Base-by-base conservation (phyloP, 1,284 basidiomycete species). In the Violaceomyces palustris region DNA sequence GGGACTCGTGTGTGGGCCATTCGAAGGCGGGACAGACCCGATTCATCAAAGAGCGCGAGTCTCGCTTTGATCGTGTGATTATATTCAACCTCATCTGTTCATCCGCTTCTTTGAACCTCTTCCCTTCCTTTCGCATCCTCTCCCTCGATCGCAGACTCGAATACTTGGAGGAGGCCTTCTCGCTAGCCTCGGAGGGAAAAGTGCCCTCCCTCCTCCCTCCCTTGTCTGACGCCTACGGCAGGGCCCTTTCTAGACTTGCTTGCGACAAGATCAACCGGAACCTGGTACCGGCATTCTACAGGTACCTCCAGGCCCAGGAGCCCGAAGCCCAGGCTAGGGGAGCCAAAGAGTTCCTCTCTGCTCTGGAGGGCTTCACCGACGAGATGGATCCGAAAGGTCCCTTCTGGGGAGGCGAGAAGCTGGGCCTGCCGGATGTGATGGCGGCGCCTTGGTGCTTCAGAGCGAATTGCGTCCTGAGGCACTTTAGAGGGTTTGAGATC, bases 361-460 rank as follows among this genome's bases (percentile, higher is more conserved):
- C 81, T 2, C 70, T 88, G 5, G 78, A 80, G 30, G 72, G 72
- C 2, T 80, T 88, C 30, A 75, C 82, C 0, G 61, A 57, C 0
- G 77, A 85, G 15, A 79, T 87, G 49, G 80, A 84, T n/a, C 24
- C 8, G 32, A 17, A 2, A 35, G 84, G 76, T 6, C 52, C 85
- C 0, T 86, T 84, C 82, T 75, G 77, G 38, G 79, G 77, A 17
- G 64, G 70, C 1, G 79, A 80, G 1, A 77, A 79, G n/a, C 70
- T 86, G 22, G 82, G 82, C 24, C 79, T 81, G 75, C 78, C 79
- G 3, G 86, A 88, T 64, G 79, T 85, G 40, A 81, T 86, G 76
- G 82, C 78, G 4, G 84, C 78, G 11, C 86, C 86, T n/a, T 88
- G 86, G 84, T 67, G 86, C 1, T 83, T 81, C 70, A 77, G 85